Base-by-base conservation (phyloP, 164 flowering plant species). In the Litsea cubeba region DNA sequence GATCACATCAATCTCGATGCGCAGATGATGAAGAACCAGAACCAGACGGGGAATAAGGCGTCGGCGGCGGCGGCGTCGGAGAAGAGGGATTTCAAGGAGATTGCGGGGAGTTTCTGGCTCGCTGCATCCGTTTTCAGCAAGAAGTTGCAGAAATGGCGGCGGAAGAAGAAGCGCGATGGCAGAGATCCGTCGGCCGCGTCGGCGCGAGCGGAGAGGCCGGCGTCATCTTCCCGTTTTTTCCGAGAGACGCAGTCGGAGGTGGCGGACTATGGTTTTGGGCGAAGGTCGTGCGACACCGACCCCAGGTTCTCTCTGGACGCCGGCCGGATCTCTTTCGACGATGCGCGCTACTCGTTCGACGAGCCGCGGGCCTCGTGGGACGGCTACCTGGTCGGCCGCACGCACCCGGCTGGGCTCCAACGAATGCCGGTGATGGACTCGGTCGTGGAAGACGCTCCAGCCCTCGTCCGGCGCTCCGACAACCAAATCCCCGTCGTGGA, bases 301-400 rank as follows among this genome's bases (percentile, higher is more conserved):
- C 88, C 89, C 1, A 79, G 91, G 64, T 75, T 76, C 69, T 86
- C 88, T 1, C 78, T 86, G 90, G 26, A 5, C 46, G 86, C 84
- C 8, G 86, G 83, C 7, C 76, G 90, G 72, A 81, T 81, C 65
- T 90, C 95, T 3, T 86, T 88, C 40, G 97, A 92, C 65, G 92
- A 88, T 76, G 84, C 90, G 3, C 50, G 91, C 18, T 83, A 81
- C 73, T 92, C 95, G 0, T 87, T 88, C 71, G 99, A 93, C 67
- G 97, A 90, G 79, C 97, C 97, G 0, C 77, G 99, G 65, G 99
- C 97, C 67, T 92, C 97, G 8, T 96, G 98, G 97, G 99, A 96
- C 80, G 99, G 98, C 5, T 83, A 90, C 71, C 69, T 90, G 83
- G 86, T 84, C 22, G 94, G 90, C 0, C 68, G 68, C 17, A 12